These are phyloP conservation scores for Metschnikowia corniflorae DNA, from an alignment of 805 yeast genomes.

Conservation along the genomic window DNA sequence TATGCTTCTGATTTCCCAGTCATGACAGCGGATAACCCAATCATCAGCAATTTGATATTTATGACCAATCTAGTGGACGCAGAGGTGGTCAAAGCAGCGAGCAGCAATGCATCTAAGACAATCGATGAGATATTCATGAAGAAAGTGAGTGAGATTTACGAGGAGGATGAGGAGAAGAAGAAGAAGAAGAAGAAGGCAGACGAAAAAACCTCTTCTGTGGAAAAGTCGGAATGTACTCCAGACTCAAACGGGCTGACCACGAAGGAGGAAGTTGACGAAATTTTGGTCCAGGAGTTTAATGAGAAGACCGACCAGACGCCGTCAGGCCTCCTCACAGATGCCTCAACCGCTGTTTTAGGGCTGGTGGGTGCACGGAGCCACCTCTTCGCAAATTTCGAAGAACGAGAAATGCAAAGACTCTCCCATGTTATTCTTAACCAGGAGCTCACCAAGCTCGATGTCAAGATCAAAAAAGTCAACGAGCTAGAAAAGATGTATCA, in stretches of 20 bases:
- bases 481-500: constrained; percentile 65
- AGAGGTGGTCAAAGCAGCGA: constrained; percentile 79
- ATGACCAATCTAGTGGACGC: constrained; percentile 83
- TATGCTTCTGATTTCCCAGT: constrained; percentile 84
- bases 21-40: constrained; percentile 86
- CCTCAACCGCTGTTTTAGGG: constrained; percentile 69
- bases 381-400: constrained; percentile 76
- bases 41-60: constrained; percentile 87
- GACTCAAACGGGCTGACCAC: not conserved
- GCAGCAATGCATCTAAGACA: constrained; percentile 54
- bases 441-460: constrained; percentile 59
- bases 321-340: constrained; percentile 46
- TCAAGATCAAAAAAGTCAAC: constrained; percentile 57
- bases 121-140: constrained; percentile 42
- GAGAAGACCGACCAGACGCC: constrained; percentile 4
- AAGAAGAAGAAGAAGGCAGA: constrained; percentile 6
- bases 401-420: constrained; percentile 65
- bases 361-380: constrained; percentile 75
- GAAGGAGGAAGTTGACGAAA: constrained; percentile 10
- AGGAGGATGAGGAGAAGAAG: constrained; percentile 15
- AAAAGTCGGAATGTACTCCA: not conserved
- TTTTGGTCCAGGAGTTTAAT: constrained; percentile 7
- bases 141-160: constrained; percentile 34
- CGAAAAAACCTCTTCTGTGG: constrained; percentile 1
- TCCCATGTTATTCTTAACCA: constrained; percentile 56